Percentiles rank a stretch among this genome's conserved stretches.
Conservation (phyloP, 2,329 filamentous ascomycete genomes). For the Chrysoporthe puriensis region DNA sequence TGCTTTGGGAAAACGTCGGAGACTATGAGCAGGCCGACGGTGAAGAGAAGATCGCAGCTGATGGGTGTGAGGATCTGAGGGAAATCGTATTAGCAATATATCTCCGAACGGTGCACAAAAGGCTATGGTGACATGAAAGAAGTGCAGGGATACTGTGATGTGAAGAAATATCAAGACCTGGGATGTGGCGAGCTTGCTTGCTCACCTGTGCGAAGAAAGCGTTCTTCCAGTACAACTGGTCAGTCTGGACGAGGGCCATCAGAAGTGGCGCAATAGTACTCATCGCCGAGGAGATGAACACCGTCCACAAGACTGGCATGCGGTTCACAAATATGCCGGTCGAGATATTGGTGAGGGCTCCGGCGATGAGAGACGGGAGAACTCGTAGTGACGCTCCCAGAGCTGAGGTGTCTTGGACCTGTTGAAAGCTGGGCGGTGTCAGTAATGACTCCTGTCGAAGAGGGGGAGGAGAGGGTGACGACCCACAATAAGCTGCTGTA, state of each 20-base stretch:
- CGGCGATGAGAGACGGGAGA: conserved; percentile 50
- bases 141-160: neutral
- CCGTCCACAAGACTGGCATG: conserved; percentile 45
- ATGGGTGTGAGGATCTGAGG: conserved; percentile 45
- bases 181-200: conserved; percentile 3
- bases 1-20: conserved; percentile 58
- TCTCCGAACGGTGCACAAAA: conserved; percentile 5
- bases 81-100: conserved; percentile 8
- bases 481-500: conserved; percentile 54
- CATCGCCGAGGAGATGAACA: conserved; percentile 45
- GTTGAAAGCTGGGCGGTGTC: conserved; percentile 47
- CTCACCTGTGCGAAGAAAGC: conserved; percentile 43
- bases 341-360: conserved; percentile 45
- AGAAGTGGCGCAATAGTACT: conserved; percentile 52
- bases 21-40: conserved; percentile 58
- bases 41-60: conserved; percentile 55
- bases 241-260: conserved; percentile 56
- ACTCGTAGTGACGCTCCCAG: conserved; percentile 50
- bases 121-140: neutral
- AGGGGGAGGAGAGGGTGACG: neutral
- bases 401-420: conserved; percentile 50
- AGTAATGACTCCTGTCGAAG: conserved; percentile 19
- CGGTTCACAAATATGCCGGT: conserved; percentile 51
- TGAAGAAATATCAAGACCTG: neutral
- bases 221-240: conserved; percentile 55